Evolutionary conservation across 1,284 basidiomycete species (phyloP).

Genomic region (Pascua sp.): DNA sequence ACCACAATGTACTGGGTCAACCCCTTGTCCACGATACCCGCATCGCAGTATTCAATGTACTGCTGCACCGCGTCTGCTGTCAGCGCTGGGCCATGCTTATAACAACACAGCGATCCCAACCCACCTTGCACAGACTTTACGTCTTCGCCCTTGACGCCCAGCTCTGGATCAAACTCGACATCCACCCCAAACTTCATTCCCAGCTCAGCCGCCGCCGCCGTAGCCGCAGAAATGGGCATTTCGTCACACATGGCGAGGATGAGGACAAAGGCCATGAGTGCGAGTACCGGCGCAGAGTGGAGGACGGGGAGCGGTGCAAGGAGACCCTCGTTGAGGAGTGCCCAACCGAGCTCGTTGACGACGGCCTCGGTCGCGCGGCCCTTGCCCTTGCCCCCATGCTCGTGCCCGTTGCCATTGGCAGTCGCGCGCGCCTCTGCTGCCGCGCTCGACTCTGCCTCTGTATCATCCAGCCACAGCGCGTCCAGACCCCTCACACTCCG

Average conservation of each 20-base stretch:
- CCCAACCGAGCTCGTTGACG: conserved; percentile 28
- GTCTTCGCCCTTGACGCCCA: conserved; percentile 20
- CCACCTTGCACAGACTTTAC: conserved; percentile 22
- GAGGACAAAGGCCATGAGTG: conserved; percentile 27
- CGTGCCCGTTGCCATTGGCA: conserved; percentile 4
- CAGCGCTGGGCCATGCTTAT: background rate
- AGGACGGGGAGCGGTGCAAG: conserved; percentile 30
- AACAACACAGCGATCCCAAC: background rate
- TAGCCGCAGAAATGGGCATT: conserved; percentile 18
- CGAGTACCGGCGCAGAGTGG: conserved; percentile 25
- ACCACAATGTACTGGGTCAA: conserved; percentile 7
- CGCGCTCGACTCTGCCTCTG: conserved; percentile 3
- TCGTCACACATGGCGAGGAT: conserved; percentile 24
- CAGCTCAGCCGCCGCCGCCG: conserved; percentile 25
- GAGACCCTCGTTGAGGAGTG: conserved; percentile 28
- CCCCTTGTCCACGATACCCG: conserved; percentile 11
- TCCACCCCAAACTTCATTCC: conserved; percentile 29
- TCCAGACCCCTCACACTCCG: conserved; percentile 55
- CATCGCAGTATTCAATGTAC: conserved; percentile 14
- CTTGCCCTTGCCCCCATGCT: conserved; percentile 12
- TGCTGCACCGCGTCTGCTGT: conserved; percentile 10
- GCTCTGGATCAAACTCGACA: conserved; percentile 14
- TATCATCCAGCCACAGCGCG: conserved; percentile 5
- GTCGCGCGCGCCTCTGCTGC: background rate
- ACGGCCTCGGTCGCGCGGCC: conserved; percentile 19